Evolutionary conservation across 306 rosid species (phyloP).

Genomic region (Lathyrus aphaca): DNA sequence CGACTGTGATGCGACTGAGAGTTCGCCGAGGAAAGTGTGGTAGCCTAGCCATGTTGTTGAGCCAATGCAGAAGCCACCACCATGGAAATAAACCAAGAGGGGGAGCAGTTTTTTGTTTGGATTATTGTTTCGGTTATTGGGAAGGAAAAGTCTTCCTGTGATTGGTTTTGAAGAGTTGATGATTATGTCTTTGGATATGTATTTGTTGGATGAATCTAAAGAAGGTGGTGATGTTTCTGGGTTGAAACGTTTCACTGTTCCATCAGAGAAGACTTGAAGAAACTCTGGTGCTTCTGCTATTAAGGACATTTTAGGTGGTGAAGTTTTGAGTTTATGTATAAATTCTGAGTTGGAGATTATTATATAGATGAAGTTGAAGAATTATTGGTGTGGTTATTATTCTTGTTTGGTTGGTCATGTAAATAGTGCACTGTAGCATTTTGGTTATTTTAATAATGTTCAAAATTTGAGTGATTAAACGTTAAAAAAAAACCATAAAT

Average conservation of each 20-base stretch:
- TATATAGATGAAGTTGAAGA: background rate
- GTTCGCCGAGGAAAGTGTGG: conserved; percentile 66
- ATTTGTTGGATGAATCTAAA: conserved; percentile 41
- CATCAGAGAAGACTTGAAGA: conserved; percentile 69
- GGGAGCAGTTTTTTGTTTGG: conserved; percentile 47
- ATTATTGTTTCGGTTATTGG: conserved; percentile 28
- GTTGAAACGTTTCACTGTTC: conserved; percentile 64
- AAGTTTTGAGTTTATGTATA: background rate
- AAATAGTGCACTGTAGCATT: conserved; percentile 26
- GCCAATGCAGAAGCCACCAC: conserved; percentile 93
- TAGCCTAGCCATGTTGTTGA: conserved; percentile 86
- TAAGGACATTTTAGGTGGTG: conserved; percentile 54
- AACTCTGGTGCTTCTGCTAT: conserved; percentile 65
- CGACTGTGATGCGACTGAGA: conserved; percentile 54
- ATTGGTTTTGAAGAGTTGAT: conserved; percentile 61
- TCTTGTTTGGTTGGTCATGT: conserved; percentile 56
- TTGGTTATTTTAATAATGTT: background rate
- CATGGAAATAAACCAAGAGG: conserved; percentile 78
- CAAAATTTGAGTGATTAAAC: too few relatives aligned
- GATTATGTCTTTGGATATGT: conserved; percentile 64
- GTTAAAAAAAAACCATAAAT: too few relatives aligned
- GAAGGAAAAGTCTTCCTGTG: conserved; percentile 71
- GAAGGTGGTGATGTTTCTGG: conserved; percentile 53
- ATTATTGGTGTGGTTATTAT: conserved; percentile 17
- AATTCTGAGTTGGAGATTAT: background rate